phyloP scores from a whole-genome alignment of 805 yeast genomes.

The Candida wancherniae region DNA sequence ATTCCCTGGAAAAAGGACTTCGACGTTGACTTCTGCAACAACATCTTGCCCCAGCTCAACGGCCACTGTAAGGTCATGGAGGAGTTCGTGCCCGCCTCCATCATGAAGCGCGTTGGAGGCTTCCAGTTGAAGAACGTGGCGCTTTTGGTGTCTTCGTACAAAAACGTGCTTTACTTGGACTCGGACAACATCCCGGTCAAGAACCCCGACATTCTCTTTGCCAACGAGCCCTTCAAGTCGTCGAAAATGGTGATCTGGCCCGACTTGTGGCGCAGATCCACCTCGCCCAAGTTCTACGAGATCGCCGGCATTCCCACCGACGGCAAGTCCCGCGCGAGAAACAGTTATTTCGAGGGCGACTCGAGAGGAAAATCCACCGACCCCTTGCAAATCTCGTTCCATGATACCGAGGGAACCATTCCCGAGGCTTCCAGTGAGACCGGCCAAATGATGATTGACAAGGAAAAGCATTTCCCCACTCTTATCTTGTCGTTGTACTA shows the following conservation, averaged over 20 bases:
- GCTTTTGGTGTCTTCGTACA: conserved; percentile 32
- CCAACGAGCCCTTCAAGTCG: conserved; percentile 28
- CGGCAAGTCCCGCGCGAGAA: conserved; percentile 18
- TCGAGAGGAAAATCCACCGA: conserved; percentile 19
- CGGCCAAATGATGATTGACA: conserved; percentile 35
- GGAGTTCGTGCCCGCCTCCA: conserved; percentile 31
- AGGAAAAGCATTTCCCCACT: conserved; percentile 27
- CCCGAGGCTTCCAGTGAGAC: conserved; percentile 39
- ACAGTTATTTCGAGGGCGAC: conserved; percentile 26
- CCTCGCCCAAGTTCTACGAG: conserved; percentile 33
- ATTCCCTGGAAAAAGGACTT: conserved; percentile 29
- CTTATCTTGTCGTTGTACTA: conserved; percentile 34
- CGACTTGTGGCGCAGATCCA: conserved; percentile 39
- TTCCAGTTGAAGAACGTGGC: conserved; percentile 37
- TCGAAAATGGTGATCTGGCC: conserved; percentile 36
- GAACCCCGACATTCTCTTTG: conserved; percentile 34
- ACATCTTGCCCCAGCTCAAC: conserved; percentile 28
- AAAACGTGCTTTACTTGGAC: conserved; percentile 32
- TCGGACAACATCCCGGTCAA: conserved; percentile 36
- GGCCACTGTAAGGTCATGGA: conserved; percentile 42
- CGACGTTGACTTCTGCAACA: conserved; percentile 31
- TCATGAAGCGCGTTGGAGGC: conserved; percentile 21
- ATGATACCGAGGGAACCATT: conserved; percentile 27
- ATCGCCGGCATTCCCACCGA: conserved; percentile 27
- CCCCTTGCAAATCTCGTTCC: conserved; percentile 16